Conservation (phyloP, 495 filamentous ascomycete species). For the Penicillium antarcticum region DNA sequence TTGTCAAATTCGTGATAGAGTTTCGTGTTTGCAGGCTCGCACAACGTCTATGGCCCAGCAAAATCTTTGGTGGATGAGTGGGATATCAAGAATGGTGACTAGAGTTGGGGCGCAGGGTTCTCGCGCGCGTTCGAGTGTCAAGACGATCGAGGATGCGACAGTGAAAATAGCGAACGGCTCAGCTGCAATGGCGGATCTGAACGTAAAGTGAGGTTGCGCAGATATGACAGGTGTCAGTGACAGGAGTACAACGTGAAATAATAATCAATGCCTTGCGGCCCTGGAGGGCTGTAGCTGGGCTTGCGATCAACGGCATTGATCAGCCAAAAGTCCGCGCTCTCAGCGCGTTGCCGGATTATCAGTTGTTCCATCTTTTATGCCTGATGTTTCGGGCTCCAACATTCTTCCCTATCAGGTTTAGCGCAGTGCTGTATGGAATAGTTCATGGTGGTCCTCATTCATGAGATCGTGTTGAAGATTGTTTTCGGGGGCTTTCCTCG, state of each 20-base stretch:
- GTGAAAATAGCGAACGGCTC: neutral
- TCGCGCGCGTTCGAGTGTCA: slow-evolving; percentile 3
- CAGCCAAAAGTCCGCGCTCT: slow-evolving; percentile 33
- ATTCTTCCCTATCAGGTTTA: neutral
- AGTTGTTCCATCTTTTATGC: slow-evolving; percentile 3
- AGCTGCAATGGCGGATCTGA: neutral
- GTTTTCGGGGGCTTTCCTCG: no score
- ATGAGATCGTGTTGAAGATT: no score
- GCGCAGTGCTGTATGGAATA: neutral
- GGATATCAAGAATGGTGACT: neutral
- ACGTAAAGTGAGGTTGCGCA: neutral
- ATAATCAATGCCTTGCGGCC: slow-evolving; percentile 22
- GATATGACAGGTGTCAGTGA: neutral
- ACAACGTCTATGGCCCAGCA: neutral
- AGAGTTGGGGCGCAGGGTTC: neutral
- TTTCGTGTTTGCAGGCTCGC: neutral
- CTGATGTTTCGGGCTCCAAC: neutral
- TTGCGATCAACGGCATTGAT: slow-evolving; percentile 28
- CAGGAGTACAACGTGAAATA: slow-evolving; percentile 6
- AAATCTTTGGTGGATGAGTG: neutral
- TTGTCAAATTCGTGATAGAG: neutral
- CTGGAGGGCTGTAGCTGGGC: slow-evolving; percentile 19
- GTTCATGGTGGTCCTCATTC: neutral
- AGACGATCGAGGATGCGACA: slow-evolving; percentile 12
- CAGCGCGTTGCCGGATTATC: slow-evolving; percentile 19